Conservation (phyloP, 2,329 filamentous ascomycete genomes). For the Reticulascus tulasneorum region DNA sequence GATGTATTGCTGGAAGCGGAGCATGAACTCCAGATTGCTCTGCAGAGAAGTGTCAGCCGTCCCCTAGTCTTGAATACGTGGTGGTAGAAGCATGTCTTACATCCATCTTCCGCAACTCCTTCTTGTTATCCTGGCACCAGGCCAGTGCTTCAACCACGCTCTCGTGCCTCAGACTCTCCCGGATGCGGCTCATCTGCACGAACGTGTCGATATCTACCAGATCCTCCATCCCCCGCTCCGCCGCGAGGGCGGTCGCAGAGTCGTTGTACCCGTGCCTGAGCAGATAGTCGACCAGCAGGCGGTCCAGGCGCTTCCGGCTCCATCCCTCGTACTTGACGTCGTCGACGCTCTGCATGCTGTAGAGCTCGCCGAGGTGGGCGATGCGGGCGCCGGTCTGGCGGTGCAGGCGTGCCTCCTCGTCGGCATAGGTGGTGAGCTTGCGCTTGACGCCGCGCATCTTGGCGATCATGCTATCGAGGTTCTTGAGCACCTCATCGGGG, state of each 20-base stretch:
- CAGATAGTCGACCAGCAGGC: conserved; percentile 89
- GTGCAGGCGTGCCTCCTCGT: conserved; percentile 76
- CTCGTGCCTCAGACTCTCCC: conserved; percentile 64
- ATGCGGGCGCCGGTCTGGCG: conserved; percentile 72
- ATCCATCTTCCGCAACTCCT: conserved; percentile 82
- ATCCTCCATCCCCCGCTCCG: conserved; percentile 70
- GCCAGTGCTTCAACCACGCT: conserved; percentile 75
- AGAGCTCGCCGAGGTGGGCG: conserved; percentile 75
- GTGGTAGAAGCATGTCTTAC: conserved; percentile 39
- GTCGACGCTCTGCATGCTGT: conserved; percentile 73
- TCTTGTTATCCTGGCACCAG: conserved; percentile 94
- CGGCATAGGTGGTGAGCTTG: conserved; percentile 73
- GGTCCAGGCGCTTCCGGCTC: conserved; percentile 76
- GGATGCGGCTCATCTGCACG: conserved; percentile 73
- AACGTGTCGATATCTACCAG: conserved; percentile 90
- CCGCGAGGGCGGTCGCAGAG: conserved; percentile 71
- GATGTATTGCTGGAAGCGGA: conserved; percentile 91
- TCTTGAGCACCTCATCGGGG: conserved; percentile 70
- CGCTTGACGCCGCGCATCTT: conserved; percentile 84
- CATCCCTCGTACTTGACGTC: conserved; percentile 94
- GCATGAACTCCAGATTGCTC: conserved; percentile 86
- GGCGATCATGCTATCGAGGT: conserved; percentile 78
- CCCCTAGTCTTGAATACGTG: background rate
- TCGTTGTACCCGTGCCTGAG: conserved; percentile 77
- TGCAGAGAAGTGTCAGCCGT: conserved; percentile 26